Evolutionary conservation across 345 rosid genomes (phyloP), one percentile per base, ranked within the genome.

Genomic region (Pseudoturritis turrita): DNA sequence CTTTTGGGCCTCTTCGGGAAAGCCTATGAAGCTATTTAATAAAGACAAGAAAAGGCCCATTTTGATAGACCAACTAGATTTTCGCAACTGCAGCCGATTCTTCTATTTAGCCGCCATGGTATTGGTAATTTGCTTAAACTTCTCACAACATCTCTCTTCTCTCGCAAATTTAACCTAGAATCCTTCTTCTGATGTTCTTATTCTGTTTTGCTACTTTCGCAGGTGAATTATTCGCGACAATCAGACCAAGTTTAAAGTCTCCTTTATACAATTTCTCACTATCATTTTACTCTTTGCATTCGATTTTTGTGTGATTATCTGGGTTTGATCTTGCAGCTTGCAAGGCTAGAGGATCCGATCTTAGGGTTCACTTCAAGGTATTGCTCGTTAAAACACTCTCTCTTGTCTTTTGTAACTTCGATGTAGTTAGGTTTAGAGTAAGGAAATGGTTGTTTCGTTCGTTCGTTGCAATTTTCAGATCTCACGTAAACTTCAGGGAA

Each of bases 141-240:
- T 54, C 71, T 46, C 45, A 10, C 44, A n/a, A 21, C 11, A 40
- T 54, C 18, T 37, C 50, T 58, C 9, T 8, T 14, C 0, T 39
- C 10, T 39, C 55, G 23, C 8, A 2, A 57, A 41, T 61, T 68
- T 7, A 5, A 41, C 55, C 50, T n/a, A 35, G 19, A 7, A 4
- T 17, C 55, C 4, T 9, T 18, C 0, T 39, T 58, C 55, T 68
- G 10, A 50, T 11, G 10, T 21, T 56, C n/a, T 4, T 39, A 14
- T 15, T 4, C 9, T 58, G 0, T 6, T 19, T 46, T 17, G 8
- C 35, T 73, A 8, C 39, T 49, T 72, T 40, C 79, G 35, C 63
- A 95, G 99, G 99, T 91, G 82, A 92, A 91, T 87, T 95, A 95
- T 76, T 95, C 98, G 31, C 86, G 92, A 88, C 54, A 95, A 91